Conservation (phyloP, 345 rosid genomes). For the Geranium brycei region DNA sequence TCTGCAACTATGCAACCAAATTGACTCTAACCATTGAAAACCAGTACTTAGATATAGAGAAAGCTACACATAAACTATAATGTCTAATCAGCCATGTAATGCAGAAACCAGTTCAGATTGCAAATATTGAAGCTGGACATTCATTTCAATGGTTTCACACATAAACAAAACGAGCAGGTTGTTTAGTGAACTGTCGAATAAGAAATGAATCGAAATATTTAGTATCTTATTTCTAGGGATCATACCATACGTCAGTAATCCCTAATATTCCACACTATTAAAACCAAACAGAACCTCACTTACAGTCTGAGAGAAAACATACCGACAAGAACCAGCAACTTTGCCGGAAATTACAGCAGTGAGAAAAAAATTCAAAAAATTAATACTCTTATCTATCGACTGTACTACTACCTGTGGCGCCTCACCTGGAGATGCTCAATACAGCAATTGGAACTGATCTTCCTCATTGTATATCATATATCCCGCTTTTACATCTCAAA, state of each 20-base stretch:
- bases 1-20: no score
- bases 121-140: no score
- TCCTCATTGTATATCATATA: conserved; percentile 35
- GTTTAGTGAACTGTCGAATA: background rate
- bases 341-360: conserved; percentile 22
- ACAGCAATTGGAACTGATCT: conserved; percentile 28
- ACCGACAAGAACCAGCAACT: conserved; percentile 19
- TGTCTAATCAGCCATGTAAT: background rate
- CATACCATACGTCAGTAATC: conserved; percentile 10
- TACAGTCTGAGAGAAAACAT: conserved; percentile 27
- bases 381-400: conserved; percentile 10
- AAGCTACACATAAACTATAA: background rate
- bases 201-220: conserved; percentile 11
- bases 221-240: conserved; percentile 32
- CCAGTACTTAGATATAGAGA: background rate
- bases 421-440: conserved; percentile 25
- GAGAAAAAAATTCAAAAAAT: background rate
- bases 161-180: background rate
- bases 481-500: conserved; percentile 53
- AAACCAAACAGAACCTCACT: conserved; percentile 27
- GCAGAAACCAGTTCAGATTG: no score
- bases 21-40: no score
- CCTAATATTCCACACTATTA: conserved; percentile 33
- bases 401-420: conserved; percentile 15
- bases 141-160: no score